Base-by-base conservation (phyloP, 768 basidiomycete genomes). In the Termitomyces sp. region DNA sequence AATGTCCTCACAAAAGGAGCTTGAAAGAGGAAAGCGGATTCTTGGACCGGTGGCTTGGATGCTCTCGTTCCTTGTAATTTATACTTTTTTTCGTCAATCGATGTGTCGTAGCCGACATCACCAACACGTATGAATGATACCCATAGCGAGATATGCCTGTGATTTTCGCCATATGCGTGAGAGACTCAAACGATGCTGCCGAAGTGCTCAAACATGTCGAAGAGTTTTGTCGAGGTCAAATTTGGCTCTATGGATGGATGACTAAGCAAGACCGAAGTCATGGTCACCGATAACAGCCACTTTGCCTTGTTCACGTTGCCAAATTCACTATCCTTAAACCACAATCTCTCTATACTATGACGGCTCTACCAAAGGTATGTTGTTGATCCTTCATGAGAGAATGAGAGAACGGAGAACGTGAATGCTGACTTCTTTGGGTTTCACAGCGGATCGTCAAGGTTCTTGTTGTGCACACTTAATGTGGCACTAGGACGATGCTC, bases 351-450 rank as follows among this genome's bases (percentile, higher is more conserved):
- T 31, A 36, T 46, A 27, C 8, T 54, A 49, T 50, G 58, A 80
- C 83, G 81, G 63, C 82, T 59, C 75, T 85, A 52, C 82, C 83
- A 39, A 85, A 85, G 78, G 83, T 80, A 64, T 62, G 67, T 22
- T 55, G 41, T 39, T 24, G 22, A 13, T 22, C 37, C 34, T 27
- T 7, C 4, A 34, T 44, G 15, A 51, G 33, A 37, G n/a, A 27
- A 27, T 27, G 27, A 27, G 27, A 27, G 27, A 27, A 27, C 27
- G 27, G 27, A 27, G 27, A 31, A 34, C 8, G 56, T 46, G 24
- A 41, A 64, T 1, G 9, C 47, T 55, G 20, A 61, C 20, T 48
- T 34, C 1, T 18, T 18, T 24, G 22, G 9, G 47, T 30, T 7
- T 44, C 42, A 42, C 61, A 81, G 79, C 73, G 79, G 68, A 81